Evolutionary conservation across 1,139 yeast genomes (phyloP).

Genomic region (Saccharomyces hybrid): DNA sequence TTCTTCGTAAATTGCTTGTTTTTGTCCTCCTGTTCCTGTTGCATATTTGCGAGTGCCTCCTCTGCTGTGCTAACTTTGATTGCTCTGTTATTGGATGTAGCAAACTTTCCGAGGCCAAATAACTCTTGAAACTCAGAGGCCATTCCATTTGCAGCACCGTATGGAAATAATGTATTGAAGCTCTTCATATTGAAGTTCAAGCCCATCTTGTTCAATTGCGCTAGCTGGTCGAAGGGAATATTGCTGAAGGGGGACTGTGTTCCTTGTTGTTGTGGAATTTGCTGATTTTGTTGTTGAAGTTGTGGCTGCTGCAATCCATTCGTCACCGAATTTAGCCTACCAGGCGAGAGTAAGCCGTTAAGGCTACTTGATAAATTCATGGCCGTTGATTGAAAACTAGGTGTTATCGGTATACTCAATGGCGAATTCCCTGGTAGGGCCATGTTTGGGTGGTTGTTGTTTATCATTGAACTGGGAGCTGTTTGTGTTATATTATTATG

Average conservation of each 20-base stretch:
- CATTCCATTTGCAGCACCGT: constrained; percentile 27
- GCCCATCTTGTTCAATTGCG: constrained; percentile 3
- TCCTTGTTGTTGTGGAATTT: constrained; percentile 3
- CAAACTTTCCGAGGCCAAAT: constrained; percentile 17
- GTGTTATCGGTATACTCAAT: neutral
- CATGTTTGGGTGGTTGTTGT: neutral
- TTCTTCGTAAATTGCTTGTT: constrained; percentile 3
- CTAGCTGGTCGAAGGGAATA: neutral
- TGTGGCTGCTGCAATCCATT: constrained; percentile 1
- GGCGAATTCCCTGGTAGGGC: neutral
- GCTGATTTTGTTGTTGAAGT: constrained; percentile 3
- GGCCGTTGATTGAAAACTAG: constrained; percentile 7
- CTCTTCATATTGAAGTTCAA: constrained; percentile 1
- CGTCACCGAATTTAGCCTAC: constrained; percentile 4
- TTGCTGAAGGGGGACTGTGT: neutral
- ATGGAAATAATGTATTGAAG: constrained; percentile 11
- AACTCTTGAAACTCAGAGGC: constrained; percentile 28
- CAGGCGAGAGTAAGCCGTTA: constrained; percentile 7
- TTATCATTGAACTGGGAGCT: neutral
- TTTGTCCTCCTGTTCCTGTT: constrained; percentile 19
- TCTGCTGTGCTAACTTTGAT: constrained; percentile 16
- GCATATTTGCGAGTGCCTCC: constrained; percentile 24
- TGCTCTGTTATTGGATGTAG: constrained; percentile 3
- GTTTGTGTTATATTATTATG: neutral
- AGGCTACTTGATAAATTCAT: constrained; percentile 8